A percentile compares a stretch with the other conserved stretches of the same genome.
Conservation (phyloP, 1,284 basidiomycete species). For the Inonotus hispidus region DNA sequence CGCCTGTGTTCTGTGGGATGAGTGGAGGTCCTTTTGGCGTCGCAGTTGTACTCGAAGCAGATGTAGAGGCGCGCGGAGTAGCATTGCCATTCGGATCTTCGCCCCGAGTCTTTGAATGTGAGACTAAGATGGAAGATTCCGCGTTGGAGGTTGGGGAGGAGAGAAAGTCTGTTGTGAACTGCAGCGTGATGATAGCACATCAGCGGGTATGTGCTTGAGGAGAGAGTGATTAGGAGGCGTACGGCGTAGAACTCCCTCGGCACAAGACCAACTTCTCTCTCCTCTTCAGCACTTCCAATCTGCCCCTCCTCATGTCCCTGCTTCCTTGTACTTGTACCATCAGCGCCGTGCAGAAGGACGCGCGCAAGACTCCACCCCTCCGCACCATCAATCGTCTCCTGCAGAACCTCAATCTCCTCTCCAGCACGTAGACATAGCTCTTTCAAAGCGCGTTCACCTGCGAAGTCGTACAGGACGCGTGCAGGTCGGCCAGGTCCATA, state of each 20-base stretch:
- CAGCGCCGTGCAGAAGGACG: not conserved
- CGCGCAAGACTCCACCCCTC: slow-evolving; percentile 68
- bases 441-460: slow-evolving; percentile 65
- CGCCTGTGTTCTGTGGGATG: slow-evolving; percentile 68
- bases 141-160: slow-evolving; percentile 36
- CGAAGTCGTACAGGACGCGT: slow-evolving; percentile 64
- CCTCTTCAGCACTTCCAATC: slow-evolving; percentile 24
- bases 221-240: slow-evolving; percentile 25
- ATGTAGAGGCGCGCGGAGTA: slow-evolving; percentile 42
- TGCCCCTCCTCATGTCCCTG: slow-evolving; percentile 30
- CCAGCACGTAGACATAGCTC: slow-evolving; percentile 63
- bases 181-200: not conserved
- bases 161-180: slow-evolving; percentile 62
- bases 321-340: slow-evolving; percentile 3
- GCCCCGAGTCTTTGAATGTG: slow-evolving; percentile 21
- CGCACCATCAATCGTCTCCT: slow-evolving; percentile 47
- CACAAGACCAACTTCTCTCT: slow-evolving; percentile 58
- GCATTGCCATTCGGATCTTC: slow-evolving; percentile 29
- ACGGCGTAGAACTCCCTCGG: slow-evolving; percentile 72
- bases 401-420: slow-evolving; percentile 59
- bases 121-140: slow-evolving; percentile 44
- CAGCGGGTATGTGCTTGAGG: slow-evolving; percentile 4
- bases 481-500: slow-evolving; percentile 39
- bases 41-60: not conserved
- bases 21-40: slow-evolving; percentile 35